phyloP scores from a whole-genome alignment of 2,329 filamentous ascomycete species.

The Coniochaeta sp. region DNA sequence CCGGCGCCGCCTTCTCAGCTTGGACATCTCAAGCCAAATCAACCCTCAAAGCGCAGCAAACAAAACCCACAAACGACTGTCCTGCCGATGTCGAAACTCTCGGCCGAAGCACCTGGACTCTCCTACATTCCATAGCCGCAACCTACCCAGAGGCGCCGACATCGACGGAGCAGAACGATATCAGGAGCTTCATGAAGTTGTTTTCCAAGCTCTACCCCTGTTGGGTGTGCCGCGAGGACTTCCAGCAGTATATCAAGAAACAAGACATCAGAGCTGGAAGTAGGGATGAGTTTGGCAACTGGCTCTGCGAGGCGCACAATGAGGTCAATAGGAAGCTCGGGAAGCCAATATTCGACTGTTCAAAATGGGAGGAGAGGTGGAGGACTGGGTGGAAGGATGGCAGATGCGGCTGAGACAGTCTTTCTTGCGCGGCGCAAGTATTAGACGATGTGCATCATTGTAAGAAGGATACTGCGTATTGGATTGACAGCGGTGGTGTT shows the following conservation, averaged over 20 bases:
- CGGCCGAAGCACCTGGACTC: constrained; percentile 84
- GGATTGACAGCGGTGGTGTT: not conserved
- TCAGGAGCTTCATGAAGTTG: constrained; percentile 67
- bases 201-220: constrained; percentile 91
- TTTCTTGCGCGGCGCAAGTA: not conserved
- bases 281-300: constrained; percentile 66
- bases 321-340: constrained; percentile 85
- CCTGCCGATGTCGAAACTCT: constrained; percentile 85
- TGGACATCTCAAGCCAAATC: constrained; percentile 46
- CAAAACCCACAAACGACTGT: constrained; percentile 50
- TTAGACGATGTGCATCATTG: not conserved
- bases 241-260: constrained; percentile 69
- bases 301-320: constrained; percentile 84
- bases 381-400: constrained; percentile 77
- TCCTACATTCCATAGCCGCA: constrained; percentile 86
- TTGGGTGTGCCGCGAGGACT: constrained; percentile 92
- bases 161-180: constrained; percentile 63
- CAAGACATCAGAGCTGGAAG: constrained; percentile 57
- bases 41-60: constrained; percentile 25
- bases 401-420: constrained; percentile 40
- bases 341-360: constrained; percentile 86
- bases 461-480: not conserved
- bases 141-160: constrained; percentile 71
- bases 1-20: constrained; percentile 52
- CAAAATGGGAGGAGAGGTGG: constrained; percentile 90